Base-by-base conservation (phyloP, 2,329 filamentous ascomycete species). In the Bipolaris sorokiniana region DNA sequence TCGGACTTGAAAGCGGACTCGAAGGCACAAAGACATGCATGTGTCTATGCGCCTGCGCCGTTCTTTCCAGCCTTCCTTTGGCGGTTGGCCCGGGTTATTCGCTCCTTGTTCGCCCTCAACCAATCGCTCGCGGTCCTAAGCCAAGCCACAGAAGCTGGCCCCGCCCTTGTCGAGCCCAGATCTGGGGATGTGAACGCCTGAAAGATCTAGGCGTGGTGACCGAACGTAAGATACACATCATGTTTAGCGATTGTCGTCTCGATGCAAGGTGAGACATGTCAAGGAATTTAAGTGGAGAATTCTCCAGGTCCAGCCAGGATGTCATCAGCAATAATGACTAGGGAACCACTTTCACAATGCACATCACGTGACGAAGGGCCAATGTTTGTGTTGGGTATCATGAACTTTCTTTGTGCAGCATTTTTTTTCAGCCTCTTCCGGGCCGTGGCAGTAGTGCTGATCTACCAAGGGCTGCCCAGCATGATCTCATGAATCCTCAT, bases 391-490 rank as follows among this genome's bases (percentile, higher is more conserved):
- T 62, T 63, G 61, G 64, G 63, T 66, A 58, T 62, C 61, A 56
- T 66, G 61, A 66, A 68, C 65, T 66, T 51, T 64, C 58, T 62
- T 62, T 54, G 58, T 67, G 58, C 52, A 63, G 63, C 64, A 64
- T 66, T 70, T 68, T 66, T 70, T 67, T 66, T 60, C 48, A 59
- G 58, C 65, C 61, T 65, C 61, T 67, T 66, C 63, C 54, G 64
- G 62, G 64, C 63, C 54, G 55, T 62, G 61, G 67, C 54, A 63
- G 63, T 63, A 59, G 64, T 59, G 54, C 64, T 64, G 62, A 67
- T 69, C 68, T 64, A 67, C 66, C 62, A 63, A 57, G 56, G 56
- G 55, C 58, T 61, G 60, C 57, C 63, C 58, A 59, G 54, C 56
- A 51, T 68, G 57, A 61, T 65, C 69, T 66, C 64, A 60, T 68